Evolutionary conservation across 2,329 filamentous ascomycete genomes (phyloP), one percentile per base, ranked within the genome.

Genomic region (Exophiala calicioides): DNA sequence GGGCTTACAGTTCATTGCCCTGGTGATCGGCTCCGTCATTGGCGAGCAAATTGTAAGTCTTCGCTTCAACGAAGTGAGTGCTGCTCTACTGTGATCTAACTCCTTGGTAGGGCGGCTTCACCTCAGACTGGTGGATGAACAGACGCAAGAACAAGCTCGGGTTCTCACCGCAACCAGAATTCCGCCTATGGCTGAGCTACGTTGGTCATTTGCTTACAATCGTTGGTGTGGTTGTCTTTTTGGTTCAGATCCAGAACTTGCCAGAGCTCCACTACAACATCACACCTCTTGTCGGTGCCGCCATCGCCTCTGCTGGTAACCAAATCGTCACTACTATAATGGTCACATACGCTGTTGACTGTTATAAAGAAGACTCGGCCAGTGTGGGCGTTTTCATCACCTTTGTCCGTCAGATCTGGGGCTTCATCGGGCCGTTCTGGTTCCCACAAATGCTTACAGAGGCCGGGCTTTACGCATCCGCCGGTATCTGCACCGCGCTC

Each of bases 261-360:
- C 56, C 60, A 0, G 58, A 64, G 0, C 62, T 65, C 0, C 60
- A 70, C 2, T 83, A 77, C 74, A 77, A 81, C 44, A 70, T 81
- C 4, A 79, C 77, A 0, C 80, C 80, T 0, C 65, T 80, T 10
- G 58, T 82, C 12, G 79, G 79, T 3, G 71, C 70, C 4, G 78
- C 70, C 2, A 73, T 78, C 50, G 70, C 68, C 0, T 74, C 72
- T 1, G 74, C 71, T 4, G 80, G 80, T 0, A 81, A 81, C 49
- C 80, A 83, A 60, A 74, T 84, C 31, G 70, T 82, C 12, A 82
- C 80, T 0, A 82, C 80, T 0, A 75, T 82, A 2, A 59, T 80
- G 32, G 75, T 81, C 18, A 82, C 80, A 0, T 74, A n/a, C n/a
- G n/a, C 78, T 0, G 74, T 84, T 1, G 80, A 83, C 53, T 79